Evolutionary conservation across 192 early-diverging fungal genomes (phyloP).

Genomic region (Paraglomus brasilianum): DNA sequence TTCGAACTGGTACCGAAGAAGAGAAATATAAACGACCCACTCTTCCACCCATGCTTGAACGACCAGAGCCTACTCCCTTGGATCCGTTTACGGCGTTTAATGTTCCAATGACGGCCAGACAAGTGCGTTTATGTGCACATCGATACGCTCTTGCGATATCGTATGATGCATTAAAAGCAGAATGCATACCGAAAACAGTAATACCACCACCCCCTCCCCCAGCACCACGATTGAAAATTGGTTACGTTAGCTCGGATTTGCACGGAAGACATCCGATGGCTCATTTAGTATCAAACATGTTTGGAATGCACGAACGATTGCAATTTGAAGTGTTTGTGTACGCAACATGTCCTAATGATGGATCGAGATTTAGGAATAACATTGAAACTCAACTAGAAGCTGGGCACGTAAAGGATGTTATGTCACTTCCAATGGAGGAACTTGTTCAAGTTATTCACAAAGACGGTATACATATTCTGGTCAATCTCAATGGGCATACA

Average conservation of each 20-base stretch:
- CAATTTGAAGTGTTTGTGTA: conserved; percentile 81
- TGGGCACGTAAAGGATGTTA: conserved; percentile 81
- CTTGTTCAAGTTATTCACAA: conserved; percentile 71
- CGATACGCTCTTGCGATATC: conserved; percentile 82
- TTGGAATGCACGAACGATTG: conserved; percentile 82
- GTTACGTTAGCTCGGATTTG: conserved; percentile 92
- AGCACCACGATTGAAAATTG: conserved; percentile 67
- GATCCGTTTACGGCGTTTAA: conserved; percentile 95
- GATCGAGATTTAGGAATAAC: conserved; percentile 74
- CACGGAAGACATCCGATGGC: conserved; percentile 85
- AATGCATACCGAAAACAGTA: conserved; percentile 56
- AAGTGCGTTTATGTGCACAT: conserved; percentile 83
- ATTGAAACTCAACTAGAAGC: conserved; percentile 67
- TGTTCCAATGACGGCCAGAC: conserved; percentile 79
- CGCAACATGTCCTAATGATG: conserved; percentile 75
- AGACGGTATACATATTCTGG: conserved; percentile 85
- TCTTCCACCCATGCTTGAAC: conserved; percentile 51
- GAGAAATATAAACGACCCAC: conserved; percentile 37
- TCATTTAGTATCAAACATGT: conserved; percentile 94
- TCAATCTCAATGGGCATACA: conserved; percentile 97
- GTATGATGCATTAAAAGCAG: conserved; percentile 56
- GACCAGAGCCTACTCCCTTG: conserved; percentile 73
- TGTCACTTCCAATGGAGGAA: conserved; percentile 65
- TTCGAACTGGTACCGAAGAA: conserved; percentile 22
- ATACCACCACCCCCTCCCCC: conserved; percentile 77